Conservation (phyloP, 805 yeast genomes). For the Schizosaccharomyces lindneri region DNA sequence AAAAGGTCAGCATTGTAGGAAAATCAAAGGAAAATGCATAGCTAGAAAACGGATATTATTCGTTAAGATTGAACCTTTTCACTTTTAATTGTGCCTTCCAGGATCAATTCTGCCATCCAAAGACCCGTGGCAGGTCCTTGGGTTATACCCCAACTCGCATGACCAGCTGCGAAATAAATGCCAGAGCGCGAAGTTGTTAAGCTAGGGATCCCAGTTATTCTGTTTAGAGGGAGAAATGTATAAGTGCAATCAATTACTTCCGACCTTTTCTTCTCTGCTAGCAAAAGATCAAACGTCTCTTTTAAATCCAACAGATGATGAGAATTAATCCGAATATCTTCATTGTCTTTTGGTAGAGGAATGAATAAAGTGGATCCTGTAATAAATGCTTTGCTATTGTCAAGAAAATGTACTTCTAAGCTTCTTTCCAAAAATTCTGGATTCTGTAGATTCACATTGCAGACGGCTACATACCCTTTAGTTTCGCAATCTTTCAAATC, state of each 20-base stretch:
- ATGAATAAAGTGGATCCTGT: background rate
- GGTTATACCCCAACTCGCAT: slow-evolving; percentile 96
- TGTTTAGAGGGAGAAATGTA: slow-evolving; percentile 50
- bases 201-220: slow-evolving; percentile 76
- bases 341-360: background rate
- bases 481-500: background rate
- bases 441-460: background rate
- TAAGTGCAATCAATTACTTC: background rate
- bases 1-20: too few relatives aligned
- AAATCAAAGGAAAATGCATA: too few relatives aligned
- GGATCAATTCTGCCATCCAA: slow-evolving; percentile 58
- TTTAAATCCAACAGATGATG: background rate
- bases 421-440: background rate
- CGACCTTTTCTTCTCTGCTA: background rate
- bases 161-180: slow-evolving; percentile 68
- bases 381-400: background rate
- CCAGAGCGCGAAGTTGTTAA: slow-evolving; percentile 76
- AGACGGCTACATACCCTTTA: too few relatives aligned
- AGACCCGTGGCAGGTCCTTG: slow-evolving; percentile 96
- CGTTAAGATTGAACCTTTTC: slow-evolving; percentile 30
- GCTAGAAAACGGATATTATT: background rate
- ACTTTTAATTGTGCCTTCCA: slow-evolving; percentile 57
- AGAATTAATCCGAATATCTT: background rate
- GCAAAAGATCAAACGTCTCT: background rate
- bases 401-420: background rate